Percentiles rank a stretch among this genome's conserved stretches.
phyloP scores from a whole-genome alignment of 306 rosid genomes.

The Vicia sativa region DNA sequence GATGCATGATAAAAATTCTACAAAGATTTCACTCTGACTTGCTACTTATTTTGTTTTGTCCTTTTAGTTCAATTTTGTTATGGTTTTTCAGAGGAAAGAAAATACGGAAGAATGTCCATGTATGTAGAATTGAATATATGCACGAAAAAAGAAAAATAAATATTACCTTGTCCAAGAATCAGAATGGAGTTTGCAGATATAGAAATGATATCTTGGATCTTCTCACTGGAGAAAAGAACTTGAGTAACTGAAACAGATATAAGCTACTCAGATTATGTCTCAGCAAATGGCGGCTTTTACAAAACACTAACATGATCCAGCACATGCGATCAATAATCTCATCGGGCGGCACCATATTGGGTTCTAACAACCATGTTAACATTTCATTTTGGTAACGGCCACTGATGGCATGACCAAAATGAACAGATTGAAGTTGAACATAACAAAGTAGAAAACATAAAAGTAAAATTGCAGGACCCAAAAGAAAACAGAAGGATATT shows the following conservation, averaged over 20 bases:
- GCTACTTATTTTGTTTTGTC: not conserved
- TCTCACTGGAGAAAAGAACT: slow-evolving; percentile 72
- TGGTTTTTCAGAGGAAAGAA: slow-evolving; percentile 14
- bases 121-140: slow-evolving; percentile 16
- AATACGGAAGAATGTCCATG: slow-evolving; percentile 1
- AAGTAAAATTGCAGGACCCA: not conserved
- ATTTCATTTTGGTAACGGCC: not conserved
- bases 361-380: not conserved
- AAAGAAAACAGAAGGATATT: not conserved
- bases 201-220: slow-evolving; percentile 76
- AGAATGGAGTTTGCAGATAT: slow-evolving; percentile 67
- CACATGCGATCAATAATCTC: not conserved
- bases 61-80: slow-evolving; percentile 13
- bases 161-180: slow-evolving; percentile 91
- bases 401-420: not conserved
- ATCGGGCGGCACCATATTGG: not conserved
- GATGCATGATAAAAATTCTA: no score
- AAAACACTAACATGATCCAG: not conserved
- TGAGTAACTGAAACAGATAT: slow-evolving; percentile 56
- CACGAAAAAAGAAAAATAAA: slow-evolving; percentile 5
- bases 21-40: not conserved
- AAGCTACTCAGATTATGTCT: slow-evolving; percentile 2
- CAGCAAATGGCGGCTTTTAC: not conserved
- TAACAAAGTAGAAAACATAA: not conserved
- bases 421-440: not conserved